Base-by-base conservation (phyloP, 2,329 filamentous ascomycete species). In the Thyridium curvatum region DNA sequence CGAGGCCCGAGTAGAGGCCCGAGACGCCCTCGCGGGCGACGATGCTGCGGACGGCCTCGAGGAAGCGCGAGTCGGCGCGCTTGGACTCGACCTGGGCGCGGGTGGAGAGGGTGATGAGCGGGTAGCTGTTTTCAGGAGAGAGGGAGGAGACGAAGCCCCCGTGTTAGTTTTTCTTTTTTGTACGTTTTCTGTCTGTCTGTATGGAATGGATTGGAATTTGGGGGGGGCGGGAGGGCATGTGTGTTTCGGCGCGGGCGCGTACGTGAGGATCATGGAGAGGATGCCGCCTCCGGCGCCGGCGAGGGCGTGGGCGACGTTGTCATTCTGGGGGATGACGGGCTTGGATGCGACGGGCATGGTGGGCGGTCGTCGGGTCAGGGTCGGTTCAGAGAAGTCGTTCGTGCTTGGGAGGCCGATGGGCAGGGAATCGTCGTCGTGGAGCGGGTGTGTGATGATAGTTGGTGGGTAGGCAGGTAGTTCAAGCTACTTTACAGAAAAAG, bases 51-150 rank as follows among this genome's bases (percentile, higher is more conserved):
- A 93, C 82, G 26, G 93, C 89, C 49, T 87, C 79, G 52, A 89
- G 73, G 53, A 93, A 93, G 43, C 84, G 83, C 18, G 86, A 86
- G 51, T 94, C 82, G 40, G 88, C 88, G 53, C 90, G 88, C 65
- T 87, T 93, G 42, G 93, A 96, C 67, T 98, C 93, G 61, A 98
- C 91, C 65, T 98, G 93, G 32, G 93, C 93, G 59, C 93, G 86
- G 28, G 93, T 98, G 16, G 93, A 98, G 47, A 98, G 83, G 28
- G 93, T 97, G 59, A 98, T 94, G 53, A 98, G 81, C 32, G 93
- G 93, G 64, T 97, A 97, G 50, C 87, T 93, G 56, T 9, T n/a
- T n/a, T n/a, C n/a, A n/a, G n/a, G n/a, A n/a, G n/a, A n/a, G n/a
- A n/a, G n/a, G n/a, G n/a, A n/a, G n/a, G n/a, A n/a, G n/a, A n/a